Evolutionary conservation across 2,329 filamentous ascomycete genomes (phyloP), one percentile per base, ranked within the genome.

Genomic region (Decorospora gaudefroyi): DNA sequence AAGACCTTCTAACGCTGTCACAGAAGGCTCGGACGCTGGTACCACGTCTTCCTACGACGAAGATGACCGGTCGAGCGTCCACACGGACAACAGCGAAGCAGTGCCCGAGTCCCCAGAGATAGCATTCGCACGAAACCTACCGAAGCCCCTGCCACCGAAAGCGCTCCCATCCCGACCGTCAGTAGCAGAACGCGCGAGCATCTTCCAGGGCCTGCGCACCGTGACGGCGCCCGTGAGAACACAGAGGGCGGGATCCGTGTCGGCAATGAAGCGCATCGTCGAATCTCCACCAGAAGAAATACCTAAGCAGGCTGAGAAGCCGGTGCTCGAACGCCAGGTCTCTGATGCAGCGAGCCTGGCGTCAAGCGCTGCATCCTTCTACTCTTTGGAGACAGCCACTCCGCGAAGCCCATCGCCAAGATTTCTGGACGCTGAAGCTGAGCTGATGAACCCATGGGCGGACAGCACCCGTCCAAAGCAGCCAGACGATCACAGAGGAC

Each of bases 341-440:
- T 62, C 61, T 2, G 69, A 70, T 12, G 58, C 60, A 4, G 44
- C 54, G 16, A 72, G 70, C 48, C 37, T 68, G 11, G 38, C 61
- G 18, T 72, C 69, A 2, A 68, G 62, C 30, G 43, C 51, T n/a
- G 67, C 70, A 39, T 70, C 68, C 0, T 73, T 72, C 55, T 65
- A 72, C 41, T 70, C 69, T 2, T 13, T 67, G 4, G 59, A 59
- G 11, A 61, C 59, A 9, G 44, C 57, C 19, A 51, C 41, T 9
- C 55, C 54, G 12, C 40, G 47, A n/a, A 65, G 46, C 16, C 64
- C 65, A 10, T 64, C 64, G 17, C 59, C 65, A n/a, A 59, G 53
- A 5, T 67, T 50, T 19, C 13, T 62, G 15, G 67, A 71, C 40
- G 62, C 67, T 6, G 60, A 68, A 26, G 53, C 50, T 13, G 55